Evolutionary conservation across 345 rosid species (phyloP).

Genomic region (Eucalyptus victrix): DNA sequence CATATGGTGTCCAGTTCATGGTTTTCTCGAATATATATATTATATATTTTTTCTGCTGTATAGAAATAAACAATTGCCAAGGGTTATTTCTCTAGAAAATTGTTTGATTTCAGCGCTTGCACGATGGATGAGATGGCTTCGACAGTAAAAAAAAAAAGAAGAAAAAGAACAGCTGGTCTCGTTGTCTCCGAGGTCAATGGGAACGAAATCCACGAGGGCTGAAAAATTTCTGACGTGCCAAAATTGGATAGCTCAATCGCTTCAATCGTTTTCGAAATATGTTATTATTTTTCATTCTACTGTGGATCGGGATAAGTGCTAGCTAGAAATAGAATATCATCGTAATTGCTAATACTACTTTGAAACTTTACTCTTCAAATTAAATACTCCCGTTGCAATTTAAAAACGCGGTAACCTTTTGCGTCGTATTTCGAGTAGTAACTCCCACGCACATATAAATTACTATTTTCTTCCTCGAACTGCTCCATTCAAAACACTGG

Average conservation of each 20-base stretch:
- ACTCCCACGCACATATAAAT: background rate
- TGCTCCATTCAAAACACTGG: background rate
- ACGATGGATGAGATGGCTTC: background rate
- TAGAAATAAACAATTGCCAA: background rate
- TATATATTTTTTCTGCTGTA: background rate
- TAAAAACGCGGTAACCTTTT: background rate
- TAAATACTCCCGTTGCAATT: background rate
- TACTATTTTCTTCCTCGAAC: background rate
- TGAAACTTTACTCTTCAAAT: background rate
- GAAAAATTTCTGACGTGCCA: background rate
- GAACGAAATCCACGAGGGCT: background rate
- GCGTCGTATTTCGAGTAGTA: fast-evolving
- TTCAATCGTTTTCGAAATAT: background rate
- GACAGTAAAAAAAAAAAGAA: background rate
- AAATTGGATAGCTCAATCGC: background rate
- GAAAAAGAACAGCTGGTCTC: background rate
- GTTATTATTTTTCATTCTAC: background rate
- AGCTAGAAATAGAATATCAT: background rate
- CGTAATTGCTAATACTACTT: background rate
- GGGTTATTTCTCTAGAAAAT: background rate
- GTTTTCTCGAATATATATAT: background rate
- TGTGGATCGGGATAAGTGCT: background rate
- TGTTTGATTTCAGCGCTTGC: background rate
- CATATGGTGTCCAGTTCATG: background rate
- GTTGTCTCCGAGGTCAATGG: background rate